These are phyloP conservation scores for Nitzschia putrida DNA, from an alignment of 108 stramenopile genomes.

Conservation along the genomic window DNA sequence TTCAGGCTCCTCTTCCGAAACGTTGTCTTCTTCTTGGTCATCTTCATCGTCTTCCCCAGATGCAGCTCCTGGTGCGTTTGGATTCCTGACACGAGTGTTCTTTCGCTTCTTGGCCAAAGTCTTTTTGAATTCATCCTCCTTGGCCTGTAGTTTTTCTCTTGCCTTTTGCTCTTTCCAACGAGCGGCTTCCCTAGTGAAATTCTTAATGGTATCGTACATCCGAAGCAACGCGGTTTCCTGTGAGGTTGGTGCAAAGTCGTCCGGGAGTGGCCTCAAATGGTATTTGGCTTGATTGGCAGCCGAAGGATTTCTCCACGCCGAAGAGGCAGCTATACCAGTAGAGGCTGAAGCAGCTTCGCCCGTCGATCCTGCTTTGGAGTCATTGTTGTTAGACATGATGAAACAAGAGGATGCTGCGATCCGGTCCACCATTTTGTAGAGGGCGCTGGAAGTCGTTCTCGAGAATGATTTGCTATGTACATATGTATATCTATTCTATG, in stretches of 20 bases:
- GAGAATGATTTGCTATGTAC: too few relatives aligned
- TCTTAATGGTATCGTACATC: slow-evolving; percentile 67
- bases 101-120: slow-evolving; percentile 27
- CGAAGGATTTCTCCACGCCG: slow-evolving; percentile 26
- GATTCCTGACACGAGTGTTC: slow-evolving; percentile 30
- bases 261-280: slow-evolving; percentile 37
- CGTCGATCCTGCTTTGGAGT: not conserved
- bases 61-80: slow-evolving; percentile 6
- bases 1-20: slow-evolving; percentile 16
- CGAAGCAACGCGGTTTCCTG: slow-evolving; percentile 65
- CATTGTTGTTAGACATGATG: not conserved
- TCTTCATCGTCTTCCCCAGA: slow-evolving; percentile 33
- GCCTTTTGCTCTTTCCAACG: slow-evolving; percentile 71
- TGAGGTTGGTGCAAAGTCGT: slow-evolving; percentile 63
- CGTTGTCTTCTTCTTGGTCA: slow-evolving; percentile 15
- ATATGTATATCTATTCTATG: too few relatives aligned
- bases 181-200: slow-evolving; percentile 68
- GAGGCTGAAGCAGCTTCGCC: not conserved
- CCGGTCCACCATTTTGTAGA: too few relatives aligned
- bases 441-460: too few relatives aligned
- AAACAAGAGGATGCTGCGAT: too few relatives aligned
- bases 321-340: not conserved
- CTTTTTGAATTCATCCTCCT: slow-evolving; percentile 59
- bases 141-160: slow-evolving; percentile 63
- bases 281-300: slow-evolving; percentile 19